Evolutionary conservation across 805 yeast genomes (phyloP).

Genomic region (Yueomyces sinensis): DNA sequence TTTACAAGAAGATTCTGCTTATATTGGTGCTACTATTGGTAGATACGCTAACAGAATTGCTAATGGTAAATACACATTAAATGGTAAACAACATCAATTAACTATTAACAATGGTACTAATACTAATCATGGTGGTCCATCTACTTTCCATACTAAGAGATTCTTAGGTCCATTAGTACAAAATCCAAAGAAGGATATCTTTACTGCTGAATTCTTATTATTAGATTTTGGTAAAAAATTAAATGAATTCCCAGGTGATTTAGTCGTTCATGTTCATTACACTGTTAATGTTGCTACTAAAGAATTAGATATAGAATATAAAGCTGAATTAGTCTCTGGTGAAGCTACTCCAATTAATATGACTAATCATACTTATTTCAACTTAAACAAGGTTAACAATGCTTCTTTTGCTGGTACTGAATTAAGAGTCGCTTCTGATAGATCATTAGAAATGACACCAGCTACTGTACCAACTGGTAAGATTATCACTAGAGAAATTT

Average conservation of each 20-base stretch:
- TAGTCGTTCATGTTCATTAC: slow-evolving; percentile 35
- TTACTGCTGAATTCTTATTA: slow-evolving; percentile 27
- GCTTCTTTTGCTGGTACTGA: slow-evolving; percentile 27
- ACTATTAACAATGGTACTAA: slow-evolving; percentile 30
- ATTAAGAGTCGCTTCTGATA: slow-evolving; percentile 26
- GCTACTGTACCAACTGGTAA: slow-evolving; percentile 35
- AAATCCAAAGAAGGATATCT: slow-evolving; percentile 19
- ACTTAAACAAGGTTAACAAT: slow-evolving; percentile 25
- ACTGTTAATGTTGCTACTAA: slow-evolving; percentile 24
- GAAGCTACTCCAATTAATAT: slow-evolving; percentile 39
- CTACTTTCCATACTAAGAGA: slow-evolving; percentile 37
- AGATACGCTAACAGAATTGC: slow-evolving; percentile 49
- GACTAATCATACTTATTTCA: slow-evolving; percentile 55
- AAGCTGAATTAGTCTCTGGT: slow-evolving; percentile 17
- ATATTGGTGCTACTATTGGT: slow-evolving; percentile 53
- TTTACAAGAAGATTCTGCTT: slow-evolving; percentile 29
- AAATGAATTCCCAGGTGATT: slow-evolving; percentile 50
- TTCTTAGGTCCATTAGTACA: slow-evolving; percentile 41
- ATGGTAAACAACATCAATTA: slow-evolving; percentile 29
- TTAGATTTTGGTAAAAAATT: slow-evolving; percentile 33
- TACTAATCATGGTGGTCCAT: slow-evolving; percentile 41
- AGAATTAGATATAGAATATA: slow-evolving; percentile 37
- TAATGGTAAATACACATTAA: slow-evolving; percentile 30
- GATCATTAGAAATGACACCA: slow-evolving; percentile 28
- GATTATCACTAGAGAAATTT: slow-evolving; percentile 18